These are phyloP conservation scores for Neurospora cerealis DNA, from an alignment of 495 filamentous ascomycete genomes.

Conservation along the genomic window DNA sequence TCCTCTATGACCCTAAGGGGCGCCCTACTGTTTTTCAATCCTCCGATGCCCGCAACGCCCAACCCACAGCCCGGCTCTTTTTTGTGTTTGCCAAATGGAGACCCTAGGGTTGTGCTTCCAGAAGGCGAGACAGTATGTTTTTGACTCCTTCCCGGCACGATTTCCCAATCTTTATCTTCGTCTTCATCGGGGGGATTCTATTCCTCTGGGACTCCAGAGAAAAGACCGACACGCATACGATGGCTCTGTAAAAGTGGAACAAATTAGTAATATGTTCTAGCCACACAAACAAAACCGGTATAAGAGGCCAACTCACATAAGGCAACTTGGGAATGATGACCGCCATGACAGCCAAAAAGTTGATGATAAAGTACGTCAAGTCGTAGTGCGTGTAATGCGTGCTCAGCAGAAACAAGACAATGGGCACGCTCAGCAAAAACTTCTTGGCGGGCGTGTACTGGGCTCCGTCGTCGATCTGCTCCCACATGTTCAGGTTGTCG, in stretches of 20 bases:
- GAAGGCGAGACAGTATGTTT: not conserved
- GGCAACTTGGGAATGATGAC: constrained; percentile 96
- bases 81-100: not conserved
- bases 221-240: constrained; percentile 59
- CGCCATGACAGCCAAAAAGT: constrained; percentile 79
- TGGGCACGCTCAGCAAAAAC: constrained; percentile 87
- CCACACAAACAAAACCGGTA: not conserved
- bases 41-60: not conserved
- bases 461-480: constrained; percentile 98
- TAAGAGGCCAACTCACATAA: constrained; percentile 51
- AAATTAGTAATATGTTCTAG: constrained; percentile 3
- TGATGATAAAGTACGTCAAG: constrained; percentile 90
- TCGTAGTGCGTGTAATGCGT: constrained; percentile 99
- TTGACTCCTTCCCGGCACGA: not conserved
- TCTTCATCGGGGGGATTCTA: constrained; percentile 17
- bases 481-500: constrained; percentile 99
- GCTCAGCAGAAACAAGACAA: constrained; percentile 87
- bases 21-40: not conserved
- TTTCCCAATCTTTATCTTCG: constrained; percentile 3
- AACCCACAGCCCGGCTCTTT: not conserved
- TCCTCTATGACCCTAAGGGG: not conserved
- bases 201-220: constrained; percentile 51
- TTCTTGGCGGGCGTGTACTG: constrained; percentile 99
- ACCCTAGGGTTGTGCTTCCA: not conserved
- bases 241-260: constrained; percentile 42